Evolutionary conservation across 2,329 filamentous ascomycete species (phyloP).

Genomic region (Talaromyces rugulosus): DNA sequence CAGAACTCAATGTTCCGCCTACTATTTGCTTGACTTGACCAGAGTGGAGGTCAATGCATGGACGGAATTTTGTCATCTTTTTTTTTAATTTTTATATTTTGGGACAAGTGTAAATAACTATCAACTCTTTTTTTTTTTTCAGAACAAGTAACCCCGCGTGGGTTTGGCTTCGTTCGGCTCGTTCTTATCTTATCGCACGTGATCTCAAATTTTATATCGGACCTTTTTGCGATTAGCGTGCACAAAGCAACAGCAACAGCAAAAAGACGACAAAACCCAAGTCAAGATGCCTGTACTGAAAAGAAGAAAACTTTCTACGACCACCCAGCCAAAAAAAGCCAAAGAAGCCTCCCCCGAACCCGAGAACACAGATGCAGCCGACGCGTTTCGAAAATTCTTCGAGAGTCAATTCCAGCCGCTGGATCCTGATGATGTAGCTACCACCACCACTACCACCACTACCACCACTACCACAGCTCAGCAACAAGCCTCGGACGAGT

Average conservation of each 20-base stretch:
- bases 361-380: constrained; percentile 56
- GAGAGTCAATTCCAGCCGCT: constrained; percentile 83
- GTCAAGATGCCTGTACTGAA: constrained; percentile 7
- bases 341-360: constrained; percentile 16
- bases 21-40: constrained; percentile 98
- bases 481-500: constrained; percentile 12
- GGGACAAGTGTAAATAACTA: no score
- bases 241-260: constrained; percentile 12
- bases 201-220: constrained; percentile 17
- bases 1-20: constrained; percentile 78
- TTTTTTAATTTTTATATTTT: background rate
- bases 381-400: constrained; percentile 77
- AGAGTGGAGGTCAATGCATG: constrained; percentile 96
- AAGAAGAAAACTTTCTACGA: constrained; percentile 4
- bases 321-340: constrained; percentile 11
- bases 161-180: background rate
- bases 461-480: background rate
- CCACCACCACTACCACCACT: background rate
- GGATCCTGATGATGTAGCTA: background rate
- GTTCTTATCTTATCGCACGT: constrained; percentile 37
- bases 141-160: background rate
- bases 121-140: background rate
- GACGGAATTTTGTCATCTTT: constrained; percentile 85
- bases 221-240: constrained; percentile 5
- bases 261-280: background rate